These are phyloP conservation scores for Pseudogymnoascus sp. DNA, from an alignment of 2,329 filamentous ascomycete species.

Conservation along the genomic window DNA sequence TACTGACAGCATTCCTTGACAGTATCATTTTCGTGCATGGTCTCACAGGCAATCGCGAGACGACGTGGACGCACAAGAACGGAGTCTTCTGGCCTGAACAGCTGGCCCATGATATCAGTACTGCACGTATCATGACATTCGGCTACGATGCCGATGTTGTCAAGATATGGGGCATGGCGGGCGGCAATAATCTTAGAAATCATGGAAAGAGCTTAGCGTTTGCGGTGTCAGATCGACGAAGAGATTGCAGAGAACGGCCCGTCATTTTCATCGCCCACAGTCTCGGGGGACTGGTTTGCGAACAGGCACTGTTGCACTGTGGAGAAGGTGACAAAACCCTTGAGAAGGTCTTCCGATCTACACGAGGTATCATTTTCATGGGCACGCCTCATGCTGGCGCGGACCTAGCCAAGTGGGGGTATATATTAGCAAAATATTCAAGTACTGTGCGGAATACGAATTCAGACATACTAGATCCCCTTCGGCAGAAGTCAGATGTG, in stretches of 20 bases:
- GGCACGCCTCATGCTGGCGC: conserved; percentile 16
- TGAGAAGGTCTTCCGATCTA: conserved; percentile 11
- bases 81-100: conserved; percentile 12
- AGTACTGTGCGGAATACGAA: conserved; percentile 9
- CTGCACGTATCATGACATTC: not conserved
- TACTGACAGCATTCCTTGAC: not conserved
- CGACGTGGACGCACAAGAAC: conserved; percentile 30
- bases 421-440: not conserved
- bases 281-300: conserved; percentile 16
- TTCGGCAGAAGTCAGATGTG: conserved; percentile 9
- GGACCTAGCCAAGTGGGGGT: conserved; percentile 12
- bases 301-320: conserved; percentile 13
- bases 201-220: conserved; percentile 14
- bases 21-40: conserved; percentile 35
- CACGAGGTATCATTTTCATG: conserved; percentile 16
- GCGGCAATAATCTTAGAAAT: conserved; percentile 11
- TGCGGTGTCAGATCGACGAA: conserved; percentile 11
- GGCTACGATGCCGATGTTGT: conserved; percentile 7
- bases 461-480: not conserved
- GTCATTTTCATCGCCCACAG: conserved; percentile 17
- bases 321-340: conserved; percentile 7
- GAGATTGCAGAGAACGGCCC: conserved; percentile 11
- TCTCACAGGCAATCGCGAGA: conserved; percentile 32
- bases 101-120: conserved; percentile 11
- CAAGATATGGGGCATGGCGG: conserved; percentile 11